Evolutionary conservation across 2,329 filamentous ascomycete genomes (phyloP), one percentile per base, ranked within the genome.

Genomic region (Colletotrichum zoysiae): DNA sequence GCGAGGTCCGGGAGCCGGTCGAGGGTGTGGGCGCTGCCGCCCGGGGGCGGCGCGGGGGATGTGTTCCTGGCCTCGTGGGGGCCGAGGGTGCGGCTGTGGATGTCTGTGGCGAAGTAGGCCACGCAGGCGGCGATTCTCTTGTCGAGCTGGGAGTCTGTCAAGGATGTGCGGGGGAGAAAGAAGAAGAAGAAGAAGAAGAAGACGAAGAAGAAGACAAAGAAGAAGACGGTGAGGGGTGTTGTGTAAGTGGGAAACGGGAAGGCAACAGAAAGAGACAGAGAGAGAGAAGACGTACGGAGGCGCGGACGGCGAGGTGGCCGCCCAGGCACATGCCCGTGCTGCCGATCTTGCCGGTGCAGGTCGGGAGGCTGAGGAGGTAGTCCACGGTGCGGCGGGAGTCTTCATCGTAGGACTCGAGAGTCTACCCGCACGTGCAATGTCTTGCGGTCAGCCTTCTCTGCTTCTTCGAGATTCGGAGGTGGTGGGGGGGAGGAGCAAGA

Each of bases 301-400:
- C 87, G 65, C 81, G 93, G 60, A 90, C 81, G 66, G 90, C 93
- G 23, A 98, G 88, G 79, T 98, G 95, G 1, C 95, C 95, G 64
- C 95, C 95, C 1, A 98, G 89, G 81, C 95, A 98, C 95, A 98
- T 98, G 73, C 94, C 94, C 16, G 93, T 95, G 5, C 91, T 86
- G 57, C 93, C 93, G 75, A 97, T 89, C 46, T 65, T 88, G 61
- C 95, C 95, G 73, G 91, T 97, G 82, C 95, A 94, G n/a, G 92
- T 94, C 5, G 90, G 87, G 30, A 95, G 87, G 33, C 87, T 88
- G 59, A 95, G 86, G 40, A 96, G 88, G 73, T 90, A 84, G 79
- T 94, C 90, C 46, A 95, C 89, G 4, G 90, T 88, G 53, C 90
- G 86, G 71, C 85, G 85, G 3, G 92, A 90, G 77, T 95, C 93